phyloP scores from a whole-genome alignment of 805 yeast genomes.

The Ogataea nonfermentans region DNA sequence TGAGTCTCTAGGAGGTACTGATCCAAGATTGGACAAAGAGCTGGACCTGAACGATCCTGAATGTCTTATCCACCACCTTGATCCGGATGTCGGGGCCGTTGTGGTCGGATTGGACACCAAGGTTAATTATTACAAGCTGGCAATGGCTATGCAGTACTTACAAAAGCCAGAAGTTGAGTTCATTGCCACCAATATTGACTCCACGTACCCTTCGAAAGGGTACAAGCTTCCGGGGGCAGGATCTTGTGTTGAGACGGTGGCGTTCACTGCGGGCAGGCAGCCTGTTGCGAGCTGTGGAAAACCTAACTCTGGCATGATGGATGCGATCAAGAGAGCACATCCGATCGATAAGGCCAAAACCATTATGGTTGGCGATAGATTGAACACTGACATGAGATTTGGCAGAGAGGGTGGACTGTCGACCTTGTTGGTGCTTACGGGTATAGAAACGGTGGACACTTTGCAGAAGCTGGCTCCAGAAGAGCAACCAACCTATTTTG shows the following conservation, averaged over 20 bases:
- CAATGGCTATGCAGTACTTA: conserved; percentile 79
- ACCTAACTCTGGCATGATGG: conserved; percentile 87
- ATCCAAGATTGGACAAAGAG: conserved; percentile 51
- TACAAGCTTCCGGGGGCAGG: conserved; percentile 93
- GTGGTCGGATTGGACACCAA: conserved; percentile 81
- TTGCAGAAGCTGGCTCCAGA: conserved; percentile 42
- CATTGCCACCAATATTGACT: conserved; percentile 91
- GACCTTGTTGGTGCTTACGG: conserved; percentile 85
- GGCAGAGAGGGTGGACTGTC: conserved; percentile 86
- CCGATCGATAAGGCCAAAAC: conserved; percentile 57
- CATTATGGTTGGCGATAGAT: conserved; percentile 92
- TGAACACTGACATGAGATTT: conserved; percentile 92
- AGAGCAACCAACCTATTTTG: conserved; percentile 63
- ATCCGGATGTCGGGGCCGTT: conserved; percentile 79
- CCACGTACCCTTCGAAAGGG: conserved; percentile 91
- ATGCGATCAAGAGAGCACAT: conserved; percentile 72
- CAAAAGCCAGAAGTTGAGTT: conserved; percentile 63
- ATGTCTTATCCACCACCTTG: conserved; percentile 57
- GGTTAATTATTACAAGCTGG: conserved; percentile 77
- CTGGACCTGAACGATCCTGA: conserved; percentile 58
- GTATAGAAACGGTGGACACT: conserved; percentile 76
- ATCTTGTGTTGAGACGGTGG: conserved; percentile 74
- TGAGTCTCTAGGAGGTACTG: conserved; percentile 78
- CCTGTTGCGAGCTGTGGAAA: conserved; percentile 88
- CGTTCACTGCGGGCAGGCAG: conserved; percentile 70